Evolutionary conservation across 805 yeast genomes (phyloP), one percentile per base, ranked within the genome.

Genomic region (Candida pini): DNA sequence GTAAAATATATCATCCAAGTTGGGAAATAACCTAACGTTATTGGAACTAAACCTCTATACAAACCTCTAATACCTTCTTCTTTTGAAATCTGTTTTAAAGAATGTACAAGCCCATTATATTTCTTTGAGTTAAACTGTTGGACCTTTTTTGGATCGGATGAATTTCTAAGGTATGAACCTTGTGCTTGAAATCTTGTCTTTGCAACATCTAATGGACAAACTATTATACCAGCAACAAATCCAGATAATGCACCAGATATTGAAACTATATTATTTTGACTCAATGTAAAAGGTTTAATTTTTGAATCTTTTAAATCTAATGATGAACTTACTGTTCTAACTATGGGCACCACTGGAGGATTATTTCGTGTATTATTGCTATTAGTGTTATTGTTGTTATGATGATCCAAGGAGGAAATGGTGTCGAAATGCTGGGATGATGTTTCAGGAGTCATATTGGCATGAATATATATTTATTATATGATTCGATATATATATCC

Each of bases 1-100:
- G 90, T 73, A 61, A 92, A 92, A 56, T 92, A 92, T 30, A 92
- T 84, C 69, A 88, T 88, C 98, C 98, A 92, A 0, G 97, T 87
- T 12, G 98, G 98, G 49, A 92, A 78, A 59, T 92, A 92, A 0
- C 98, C 98, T 33, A 90, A 60, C 1, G 90, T 73, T 26, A 90
- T 87, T n/a, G 98, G 97, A 2, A 81, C 81, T 17, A 92, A 62
- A 4, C 98, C 98, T 41, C 95, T 66, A 56, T 92, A 92, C 10
- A 92, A 66, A 0, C 97, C 97, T 26, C 74, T 60, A 2, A 77
- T 48, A 8, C 97, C 96, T 61, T 89, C 97, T 36, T 88, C 90
- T 25, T 60, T 56, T 38, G 76, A 61, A 14, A 90, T 89, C 2
- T 80, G 69, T 17, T 63, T 53, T 53, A 88, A 62, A 0, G 95